These are phyloP conservation scores for Tetradesmus obliquus DNA, from an alignment of 139 green algal genomes.

Conservation along the genomic window DNA sequence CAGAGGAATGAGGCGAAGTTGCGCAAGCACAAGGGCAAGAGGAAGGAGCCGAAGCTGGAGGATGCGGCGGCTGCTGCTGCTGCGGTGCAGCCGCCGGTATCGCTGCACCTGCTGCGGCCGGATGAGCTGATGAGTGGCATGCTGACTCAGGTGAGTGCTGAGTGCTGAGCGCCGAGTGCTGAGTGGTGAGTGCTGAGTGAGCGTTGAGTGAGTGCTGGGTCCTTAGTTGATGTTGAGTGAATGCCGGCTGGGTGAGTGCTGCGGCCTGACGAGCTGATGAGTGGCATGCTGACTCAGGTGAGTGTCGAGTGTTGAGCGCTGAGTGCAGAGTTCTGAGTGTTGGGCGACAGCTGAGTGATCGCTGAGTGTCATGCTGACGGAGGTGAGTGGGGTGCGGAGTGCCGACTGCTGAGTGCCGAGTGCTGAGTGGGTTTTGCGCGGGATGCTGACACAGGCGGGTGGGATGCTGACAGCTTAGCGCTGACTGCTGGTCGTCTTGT, in stretches of 20 bases:
- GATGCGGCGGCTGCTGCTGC: conserved; percentile 5
- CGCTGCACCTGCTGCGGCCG: conserved; percentile 42
- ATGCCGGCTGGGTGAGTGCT: not conserved
- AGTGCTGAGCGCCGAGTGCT: not conserved
- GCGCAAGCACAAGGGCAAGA: not conserved
- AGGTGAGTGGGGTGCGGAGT: conserved; percentile 21
- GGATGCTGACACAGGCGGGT: too few species aligned
- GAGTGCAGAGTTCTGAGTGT: too few species aligned
- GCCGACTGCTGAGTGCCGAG: too few species aligned
- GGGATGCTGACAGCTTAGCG: too few species aligned
- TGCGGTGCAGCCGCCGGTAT: conserved; percentile 21
- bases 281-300: conserved; percentile 54
- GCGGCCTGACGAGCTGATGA: conserved; percentile 47
- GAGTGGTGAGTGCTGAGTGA: too few species aligned
- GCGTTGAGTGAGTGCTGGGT: conserved; percentile 9
- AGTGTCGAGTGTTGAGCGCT: not conserved
- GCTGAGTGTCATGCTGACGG: conserved; percentile 46
- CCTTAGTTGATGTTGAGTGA: conserved; percentile 45
- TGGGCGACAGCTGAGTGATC: too few species aligned
- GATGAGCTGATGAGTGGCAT: conserved; percentile 53
- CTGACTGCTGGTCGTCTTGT: not conserved
- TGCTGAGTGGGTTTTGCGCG: too few species aligned
- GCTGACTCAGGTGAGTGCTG: conserved; percentile 51
- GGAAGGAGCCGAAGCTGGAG: not conserved
- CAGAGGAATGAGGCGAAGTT: not conserved